Conservation (phyloP, 2,329 filamentous ascomycete genomes). For the Neonectria faginata region DNA sequence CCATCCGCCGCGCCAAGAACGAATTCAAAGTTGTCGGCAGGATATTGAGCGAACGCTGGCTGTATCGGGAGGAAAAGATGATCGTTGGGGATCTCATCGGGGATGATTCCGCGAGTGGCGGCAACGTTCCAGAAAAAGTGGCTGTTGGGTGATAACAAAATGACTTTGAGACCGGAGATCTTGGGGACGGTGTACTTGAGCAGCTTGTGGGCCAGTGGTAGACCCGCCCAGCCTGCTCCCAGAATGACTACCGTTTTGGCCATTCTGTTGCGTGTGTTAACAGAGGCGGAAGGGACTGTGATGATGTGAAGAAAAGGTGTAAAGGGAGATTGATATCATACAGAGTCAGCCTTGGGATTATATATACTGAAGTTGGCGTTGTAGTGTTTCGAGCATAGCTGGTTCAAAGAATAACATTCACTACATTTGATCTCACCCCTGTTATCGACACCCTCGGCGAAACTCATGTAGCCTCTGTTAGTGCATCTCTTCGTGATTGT, state of each 20-base stretch:
- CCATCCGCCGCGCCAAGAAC: constrained; percentile 59
- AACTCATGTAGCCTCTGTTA: constrained; percentile 29
- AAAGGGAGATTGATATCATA: background rate
- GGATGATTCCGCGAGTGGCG: constrained; percentile 65
- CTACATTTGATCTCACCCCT: background rate
- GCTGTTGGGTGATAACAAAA: constrained; percentile 65
- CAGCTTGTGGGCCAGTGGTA: constrained; percentile 63
- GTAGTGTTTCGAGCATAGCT: background rate
- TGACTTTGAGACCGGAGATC: constrained; percentile 59
- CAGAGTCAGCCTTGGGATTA: background rate
- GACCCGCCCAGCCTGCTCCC: constrained; percentile 63
- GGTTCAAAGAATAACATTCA: background rate
- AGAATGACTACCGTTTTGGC: constrained; percentile 64
- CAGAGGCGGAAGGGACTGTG: background rate
- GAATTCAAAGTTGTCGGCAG: constrained; percentile 59
- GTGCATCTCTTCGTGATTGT: background rate
- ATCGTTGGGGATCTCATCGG: constrained; percentile 59
- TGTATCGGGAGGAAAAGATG: constrained; percentile 61
- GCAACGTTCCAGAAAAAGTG: constrained; percentile 69
- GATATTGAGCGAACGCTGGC: constrained; percentile 59
- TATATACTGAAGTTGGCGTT: background rate
- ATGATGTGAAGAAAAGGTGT: background rate
- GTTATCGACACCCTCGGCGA: background rate
- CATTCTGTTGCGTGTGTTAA: constrained; percentile 48
- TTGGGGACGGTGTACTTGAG: constrained; percentile 61